phyloP scores from a whole-genome alignment of 345 rosid species.

The Salix exigua region DNA sequence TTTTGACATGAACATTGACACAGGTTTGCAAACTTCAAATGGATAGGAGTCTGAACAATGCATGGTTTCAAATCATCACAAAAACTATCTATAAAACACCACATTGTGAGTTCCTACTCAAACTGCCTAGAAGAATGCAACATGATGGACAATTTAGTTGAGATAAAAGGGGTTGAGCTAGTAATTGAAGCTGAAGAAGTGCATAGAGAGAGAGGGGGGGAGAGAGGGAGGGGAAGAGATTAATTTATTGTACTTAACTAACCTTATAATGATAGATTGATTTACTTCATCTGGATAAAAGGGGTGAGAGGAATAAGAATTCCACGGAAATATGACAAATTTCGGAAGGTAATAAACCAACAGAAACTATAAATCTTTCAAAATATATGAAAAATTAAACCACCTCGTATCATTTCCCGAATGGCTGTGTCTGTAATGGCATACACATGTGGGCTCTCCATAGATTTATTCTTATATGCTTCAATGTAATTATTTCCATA shows the following conservation, averaged over 20 bases:
- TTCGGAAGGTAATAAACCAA: neutral
- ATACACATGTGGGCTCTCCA: constrained; percentile 88
- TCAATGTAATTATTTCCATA: constrained; percentile 78
- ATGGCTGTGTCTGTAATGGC: constrained; percentile 97
- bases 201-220: neutral
- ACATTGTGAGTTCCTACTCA: neutral
- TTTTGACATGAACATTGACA: neutral
- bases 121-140: neutral
- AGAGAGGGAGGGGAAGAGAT: neutral
- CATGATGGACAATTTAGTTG: neutral
- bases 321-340: neutral
- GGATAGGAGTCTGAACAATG: neutral
- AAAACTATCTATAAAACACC: neutral
- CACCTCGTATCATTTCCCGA: constrained; percentile 96
- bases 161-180: neutral
- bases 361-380: neutral
- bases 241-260: constrained; percentile 25
- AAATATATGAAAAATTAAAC: constrained; percentile 16
- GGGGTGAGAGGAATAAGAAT: constrained; percentile 29
- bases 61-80: neutral
- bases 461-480: constrained; percentile 72
- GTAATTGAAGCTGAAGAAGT: neutral
- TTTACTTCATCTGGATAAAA: constrained; percentile 86
- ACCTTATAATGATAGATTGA: constrained; percentile 99
- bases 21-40: neutral